Percentiles rank a stretch among this genome's conserved stretches.
Evolutionary conservation across 2,329 filamentous ascomycete species (phyloP).

Genomic region (Cladosporium sp.): DNA sequence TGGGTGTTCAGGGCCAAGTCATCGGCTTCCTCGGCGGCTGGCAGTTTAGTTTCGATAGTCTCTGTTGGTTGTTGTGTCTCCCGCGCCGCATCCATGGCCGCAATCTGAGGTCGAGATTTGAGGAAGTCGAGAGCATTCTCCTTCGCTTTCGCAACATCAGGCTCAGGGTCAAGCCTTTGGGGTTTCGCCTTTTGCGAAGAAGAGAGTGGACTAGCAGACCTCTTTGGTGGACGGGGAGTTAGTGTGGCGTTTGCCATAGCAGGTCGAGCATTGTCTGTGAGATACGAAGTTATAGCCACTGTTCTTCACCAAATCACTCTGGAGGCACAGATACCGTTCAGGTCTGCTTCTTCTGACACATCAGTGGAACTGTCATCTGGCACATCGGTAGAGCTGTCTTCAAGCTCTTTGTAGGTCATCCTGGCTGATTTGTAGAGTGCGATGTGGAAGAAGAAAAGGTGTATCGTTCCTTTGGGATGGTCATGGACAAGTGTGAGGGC

Average conservation of each 20-base stretch:
- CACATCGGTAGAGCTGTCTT: slow-evolving; percentile 6
- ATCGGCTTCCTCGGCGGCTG: neutral
- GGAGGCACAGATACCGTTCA: slow-evolving; percentile 36
- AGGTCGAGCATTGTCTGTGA: too few relatives aligned
- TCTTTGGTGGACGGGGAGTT: too few relatives aligned
- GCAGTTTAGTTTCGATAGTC: neutral
- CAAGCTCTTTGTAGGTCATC: slow-evolving; percentile 13
- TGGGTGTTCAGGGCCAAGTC: slow-evolving; percentile 49
- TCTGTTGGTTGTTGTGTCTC: too few relatives aligned
- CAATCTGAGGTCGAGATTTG: slow-evolving; percentile 20
- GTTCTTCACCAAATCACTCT: neutral
- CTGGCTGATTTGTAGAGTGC: too few relatives aligned
- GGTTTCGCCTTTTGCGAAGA: neutral
- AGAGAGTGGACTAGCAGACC: too few relatives aligned
- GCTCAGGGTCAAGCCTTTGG: neutral
- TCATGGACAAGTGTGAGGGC: too few relatives aligned
- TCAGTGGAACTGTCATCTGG: slow-evolving; percentile 7
- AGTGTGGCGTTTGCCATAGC: too few relatives aligned
- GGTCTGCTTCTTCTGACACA: slow-evolving; percentile 40
- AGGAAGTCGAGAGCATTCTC: slow-evolving; percentile 15
- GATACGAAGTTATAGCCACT: slow-evolving; percentile 3
- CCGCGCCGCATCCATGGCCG: neutral
- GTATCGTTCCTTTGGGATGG: too few relatives aligned
- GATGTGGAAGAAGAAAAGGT: too few relatives aligned
- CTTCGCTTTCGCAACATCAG: neutral